Conservation (phyloP, 306 rosid genomes). For the Calophaca sinica region DNA sequence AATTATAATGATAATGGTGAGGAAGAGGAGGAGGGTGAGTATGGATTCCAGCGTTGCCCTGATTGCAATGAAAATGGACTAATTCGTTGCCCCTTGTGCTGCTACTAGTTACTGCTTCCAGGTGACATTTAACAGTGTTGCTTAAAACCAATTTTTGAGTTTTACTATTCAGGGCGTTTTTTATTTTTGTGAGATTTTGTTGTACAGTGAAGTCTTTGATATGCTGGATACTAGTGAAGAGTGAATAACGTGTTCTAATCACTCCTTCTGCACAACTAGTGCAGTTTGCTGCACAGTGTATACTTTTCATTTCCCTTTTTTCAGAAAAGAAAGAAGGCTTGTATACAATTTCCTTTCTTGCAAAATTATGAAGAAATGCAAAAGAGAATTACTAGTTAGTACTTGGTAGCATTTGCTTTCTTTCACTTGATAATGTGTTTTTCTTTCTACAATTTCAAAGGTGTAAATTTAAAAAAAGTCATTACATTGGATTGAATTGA, state of each 20-base stretch:
- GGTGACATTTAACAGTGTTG: constrained; percentile 50
- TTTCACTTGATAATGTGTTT: not conserved
- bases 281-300: constrained; percentile 49
- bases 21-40: constrained; percentile 50
- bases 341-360: constrained; percentile 50
- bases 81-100: constrained; percentile 79
- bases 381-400: constrained; percentile 31
- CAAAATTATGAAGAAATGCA: constrained; percentile 42
- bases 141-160: constrained; percentile 44
- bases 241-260: constrained; percentile 54
- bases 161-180: constrained; percentile 32
- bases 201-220: constrained; percentile 65
- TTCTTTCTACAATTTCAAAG: constrained; percentile 6
- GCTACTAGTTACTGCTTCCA: constrained; percentile 47
- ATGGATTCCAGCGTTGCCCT: constrained; percentile 85
- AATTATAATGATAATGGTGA: constrained; percentile 46
- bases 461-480: not conserved
- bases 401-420: constrained; percentile 31
- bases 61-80: constrained; percentile 96
- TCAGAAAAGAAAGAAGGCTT: constrained; percentile 45
- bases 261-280: constrained; percentile 44
- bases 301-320: constrained; percentile 40
- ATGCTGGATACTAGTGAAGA: constrained; percentile 42
- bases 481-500: constrained; percentile 16
- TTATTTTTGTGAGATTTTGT: constrained; percentile 50